phyloP scores from a whole-genome alignment of 1,284 basidiomycete species.

The Abortiporus biennis region DNA sequence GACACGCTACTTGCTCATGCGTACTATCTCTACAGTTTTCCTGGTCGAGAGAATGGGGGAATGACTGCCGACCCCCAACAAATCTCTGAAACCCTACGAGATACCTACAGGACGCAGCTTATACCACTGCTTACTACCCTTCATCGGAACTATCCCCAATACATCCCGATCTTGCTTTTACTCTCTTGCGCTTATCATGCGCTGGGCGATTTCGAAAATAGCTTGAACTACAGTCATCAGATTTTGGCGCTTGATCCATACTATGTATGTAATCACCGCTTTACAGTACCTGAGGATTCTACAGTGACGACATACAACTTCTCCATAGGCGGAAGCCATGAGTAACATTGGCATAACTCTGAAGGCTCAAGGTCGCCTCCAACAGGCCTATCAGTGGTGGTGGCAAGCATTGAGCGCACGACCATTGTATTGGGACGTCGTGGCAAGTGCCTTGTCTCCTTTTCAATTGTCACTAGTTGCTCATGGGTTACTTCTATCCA shows the following conservation, averaged over 20 bases:
- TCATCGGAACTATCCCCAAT: conserved; percentile 15
- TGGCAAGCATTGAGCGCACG: conserved; percentile 21
- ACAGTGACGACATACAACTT: background rate
- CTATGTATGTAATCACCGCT: conserved; percentile 13
- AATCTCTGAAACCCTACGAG: conserved; percentile 7
- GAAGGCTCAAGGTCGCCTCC: conserved; percentile 26
- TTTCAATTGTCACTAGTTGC: too few relatives aligned
- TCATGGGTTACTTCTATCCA: conserved; percentile 7
- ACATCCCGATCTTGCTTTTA: conserved; percentile 20
- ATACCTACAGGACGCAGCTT: conserved; percentile 17
- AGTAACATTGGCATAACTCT: conserved; percentile 46
- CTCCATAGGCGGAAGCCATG: conserved; percentile 41
- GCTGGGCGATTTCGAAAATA: conserved; percentile 18
- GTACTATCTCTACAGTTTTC: conserved; percentile 20
- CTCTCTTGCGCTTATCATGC: conserved; percentile 22
- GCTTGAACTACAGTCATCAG: conserved; percentile 17
- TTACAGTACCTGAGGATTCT: background rate
- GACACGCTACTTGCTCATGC: conserved; percentile 23
- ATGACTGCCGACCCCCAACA: conserved; percentile 13
- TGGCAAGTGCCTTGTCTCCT: conserved; percentile 16
- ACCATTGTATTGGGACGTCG: conserved; percentile 23
- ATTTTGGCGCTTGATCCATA: conserved; percentile 18
- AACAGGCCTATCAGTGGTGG: conserved; percentile 24
- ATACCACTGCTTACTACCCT: conserved; percentile 20
- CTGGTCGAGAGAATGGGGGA: conserved; percentile 9